Conservation (phyloP, 179 eudicot species). For the Nepenthes alata region DNA sequence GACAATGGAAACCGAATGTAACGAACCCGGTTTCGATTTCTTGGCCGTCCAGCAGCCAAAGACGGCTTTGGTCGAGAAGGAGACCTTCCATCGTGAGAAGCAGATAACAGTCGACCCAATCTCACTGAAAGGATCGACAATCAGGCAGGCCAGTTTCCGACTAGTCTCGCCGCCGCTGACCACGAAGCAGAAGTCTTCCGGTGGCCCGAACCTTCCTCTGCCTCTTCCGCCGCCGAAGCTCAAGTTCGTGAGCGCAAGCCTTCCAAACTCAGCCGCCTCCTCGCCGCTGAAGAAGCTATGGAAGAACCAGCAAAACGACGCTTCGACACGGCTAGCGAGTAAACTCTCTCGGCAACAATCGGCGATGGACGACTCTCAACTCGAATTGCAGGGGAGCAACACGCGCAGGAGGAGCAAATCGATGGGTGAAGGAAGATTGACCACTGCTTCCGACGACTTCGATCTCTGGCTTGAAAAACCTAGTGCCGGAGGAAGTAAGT, state of each 20-base stretch:
- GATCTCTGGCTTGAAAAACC: slow-evolving; percentile 38
- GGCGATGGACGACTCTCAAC: slow-evolving; percentile 36
- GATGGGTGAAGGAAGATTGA: slow-evolving; percentile 40
- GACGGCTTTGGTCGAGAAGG: slow-evolving; percentile 6
- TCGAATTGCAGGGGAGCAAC: slow-evolving; percentile 30
- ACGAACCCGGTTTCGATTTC: neutral
- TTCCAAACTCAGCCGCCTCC: slow-evolving; percentile 43
- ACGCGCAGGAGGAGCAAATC: slow-evolving; percentile 52
- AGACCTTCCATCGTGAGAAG: slow-evolving; percentile 30
- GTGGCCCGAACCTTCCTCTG: slow-evolving; percentile 6
- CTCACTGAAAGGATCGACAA: slow-evolving; percentile 36
- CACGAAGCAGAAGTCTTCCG: neutral
- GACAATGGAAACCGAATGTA: slow-evolving; percentile 2
- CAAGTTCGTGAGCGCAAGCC: slow-evolving; percentile 46
- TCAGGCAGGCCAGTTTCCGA: slow-evolving; percentile 30
- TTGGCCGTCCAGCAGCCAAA: slow-evolving; percentile 14
- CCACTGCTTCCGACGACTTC: slow-evolving; percentile 36
- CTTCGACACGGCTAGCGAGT: slow-evolving; percentile 4
- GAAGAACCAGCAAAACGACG: slow-evolving; percentile 12
- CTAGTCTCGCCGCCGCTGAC: slow-evolving; percentile 21
- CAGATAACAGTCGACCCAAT: slow-evolving; percentile 72
- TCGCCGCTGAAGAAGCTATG: slow-evolving; percentile 32
- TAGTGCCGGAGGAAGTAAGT: neutral
- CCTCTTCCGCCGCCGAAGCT: slow-evolving; percentile 26
- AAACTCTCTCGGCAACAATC: slow-evolving; percentile 30